Evolutionary conservation across 176 grass and related monocot genomes (phyloP), one percentile per base, ranked within the genome.

Genomic region (Musa schizocarpa): DNA sequence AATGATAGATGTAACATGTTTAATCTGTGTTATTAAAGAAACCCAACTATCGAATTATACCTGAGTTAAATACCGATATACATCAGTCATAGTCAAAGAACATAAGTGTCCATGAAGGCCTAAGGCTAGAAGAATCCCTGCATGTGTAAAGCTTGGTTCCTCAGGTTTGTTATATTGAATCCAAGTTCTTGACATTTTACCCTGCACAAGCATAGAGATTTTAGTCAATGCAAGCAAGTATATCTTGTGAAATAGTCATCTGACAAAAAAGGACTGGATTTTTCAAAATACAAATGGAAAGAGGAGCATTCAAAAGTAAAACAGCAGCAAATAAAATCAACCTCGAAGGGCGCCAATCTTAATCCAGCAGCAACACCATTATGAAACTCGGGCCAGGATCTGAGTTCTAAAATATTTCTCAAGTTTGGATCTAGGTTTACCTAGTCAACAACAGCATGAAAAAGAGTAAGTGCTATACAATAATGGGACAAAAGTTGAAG

Each of bases 311-410:
- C 16, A 73, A 73, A 24, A 50, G 22, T 6, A 73, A 1, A 71
- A 34, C 24, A 73, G 10, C 3, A n/a, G 21, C 11, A 20, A 43
- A 53, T 14, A 64, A 70, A 13, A 54, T 78, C 79, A 83, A 97
- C 93, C 90, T 97, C 87, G 76, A 97, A 93, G 68, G 93, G 93
- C 51, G 93, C 93, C 78, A 97, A 80, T 79, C 90, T 90, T 80
- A 97, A 76, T 53, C 93, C 93, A 88, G 93, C 87, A 87, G 93
- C 90, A 65, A 93, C 90, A 76, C 93, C 93, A 82, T 97, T 97
- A 78, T 97, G 93, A 84, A 97, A 97, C 74, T 97, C 89, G 52
- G 93, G 83, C 90, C 93, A 97, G 48, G 90, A 97, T 83, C 71
- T 88, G 68, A 97, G 92, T 62, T 97, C 93, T 71, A 86, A 79